Conservation (phyloP, 352 stramenopile species). For the Phytophthora palmivora region DNA sequence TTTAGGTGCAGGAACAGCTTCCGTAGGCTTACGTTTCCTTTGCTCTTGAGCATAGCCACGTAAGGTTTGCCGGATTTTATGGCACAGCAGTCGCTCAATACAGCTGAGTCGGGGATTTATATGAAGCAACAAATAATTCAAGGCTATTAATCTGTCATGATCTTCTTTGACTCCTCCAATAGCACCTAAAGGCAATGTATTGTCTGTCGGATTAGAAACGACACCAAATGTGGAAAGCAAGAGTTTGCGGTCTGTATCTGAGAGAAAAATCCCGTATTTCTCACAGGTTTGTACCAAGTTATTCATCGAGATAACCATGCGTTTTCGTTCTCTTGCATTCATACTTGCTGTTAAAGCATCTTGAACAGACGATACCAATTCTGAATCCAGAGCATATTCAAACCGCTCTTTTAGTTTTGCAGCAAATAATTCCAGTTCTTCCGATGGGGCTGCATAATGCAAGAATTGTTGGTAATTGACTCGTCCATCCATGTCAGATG, state of each 20-base stretch:
- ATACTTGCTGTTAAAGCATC: constrained; percentile 39
- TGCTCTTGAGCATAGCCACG: constrained; percentile 41
- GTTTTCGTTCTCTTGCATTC: constrained; percentile 22
- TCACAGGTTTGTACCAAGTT: constrained; percentile 26
- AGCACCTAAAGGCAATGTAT: neutral
- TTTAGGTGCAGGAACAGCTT: constrained; percentile 30
- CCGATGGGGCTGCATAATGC: constrained; percentile 53
- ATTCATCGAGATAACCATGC: constrained; percentile 18
- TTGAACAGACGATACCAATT: constrained; percentile 48
- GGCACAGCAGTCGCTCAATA: constrained; percentile 55
- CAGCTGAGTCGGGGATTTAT: constrained; percentile 64
- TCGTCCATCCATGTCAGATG: constrained; percentile 59
- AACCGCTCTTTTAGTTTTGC: constrained; percentile 73
- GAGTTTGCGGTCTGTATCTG: constrained; percentile 37
- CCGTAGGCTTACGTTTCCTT: constrained; percentile 28
- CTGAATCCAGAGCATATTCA: constrained; percentile 62
- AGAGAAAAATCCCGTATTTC: constrained; percentile 47
- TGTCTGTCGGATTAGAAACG: constrained; percentile 1
- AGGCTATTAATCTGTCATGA: constrained; percentile 21
- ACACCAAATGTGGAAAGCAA: constrained; percentile 31
- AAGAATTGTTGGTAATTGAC: constrained; percentile 83
- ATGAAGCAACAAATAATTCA: constrained; percentile 65
- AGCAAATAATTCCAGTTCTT: constrained; percentile 61
- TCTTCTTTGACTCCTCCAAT: neutral
- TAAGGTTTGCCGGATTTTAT: constrained; percentile 73